Conservation (phyloP, 345 rosid species). For the Boechera divaricarpa region DNA sequence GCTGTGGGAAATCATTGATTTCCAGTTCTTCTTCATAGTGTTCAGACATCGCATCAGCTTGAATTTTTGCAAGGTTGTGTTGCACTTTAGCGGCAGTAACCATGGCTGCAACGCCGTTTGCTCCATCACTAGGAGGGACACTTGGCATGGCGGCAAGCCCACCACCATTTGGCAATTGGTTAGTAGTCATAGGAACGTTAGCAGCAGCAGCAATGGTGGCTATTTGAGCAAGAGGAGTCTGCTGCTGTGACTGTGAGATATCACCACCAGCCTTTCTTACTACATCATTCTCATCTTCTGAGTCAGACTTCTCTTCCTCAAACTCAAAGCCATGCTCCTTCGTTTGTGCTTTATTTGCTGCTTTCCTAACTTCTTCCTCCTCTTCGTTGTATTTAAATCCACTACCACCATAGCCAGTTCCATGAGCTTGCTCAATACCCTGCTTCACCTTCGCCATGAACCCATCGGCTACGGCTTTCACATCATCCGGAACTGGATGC, state of each 20-base stretch:
- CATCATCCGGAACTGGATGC: conserved; percentile 83
- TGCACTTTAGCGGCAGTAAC: conserved; percentile 64
- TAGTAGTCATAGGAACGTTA: conserved; percentile 30
- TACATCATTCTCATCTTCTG: conserved; percentile 85
- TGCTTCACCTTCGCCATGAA: conserved; percentile 82
- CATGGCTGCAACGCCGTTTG: conserved; percentile 71
- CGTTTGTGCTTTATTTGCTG: conserved; percentile 84
- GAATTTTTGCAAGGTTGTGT: conserved; percentile 77
- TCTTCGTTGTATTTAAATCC: conserved; percentile 89
- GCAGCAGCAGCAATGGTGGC: conserved; percentile 56
- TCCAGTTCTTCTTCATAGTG: conserved; percentile 85
- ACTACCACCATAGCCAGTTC: conserved; percentile 89
- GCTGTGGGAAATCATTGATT: conserved; percentile 88
- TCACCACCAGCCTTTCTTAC: conserved; percentile 75
- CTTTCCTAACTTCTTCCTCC: conserved; percentile 78
- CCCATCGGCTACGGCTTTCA: conserved; percentile 74
- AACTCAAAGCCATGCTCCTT: conserved; percentile 86
- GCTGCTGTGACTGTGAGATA: conserved; percentile 55
- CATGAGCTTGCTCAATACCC: conserved; percentile 87
- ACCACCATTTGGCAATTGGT: conserved; percentile 19
- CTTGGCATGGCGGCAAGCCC: neutral
- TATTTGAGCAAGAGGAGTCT: conserved; percentile 62
- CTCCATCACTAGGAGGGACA: conserved; percentile 55
- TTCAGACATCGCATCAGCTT: conserved; percentile 85
- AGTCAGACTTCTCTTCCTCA: conserved; percentile 85